A percentile compares a stretch with the other conserved stretches of the same genome.
phyloP scores from a whole-genome alignment of 2,329 filamentous ascomycete genomes.

The Botrytis byssoidea region DNA sequence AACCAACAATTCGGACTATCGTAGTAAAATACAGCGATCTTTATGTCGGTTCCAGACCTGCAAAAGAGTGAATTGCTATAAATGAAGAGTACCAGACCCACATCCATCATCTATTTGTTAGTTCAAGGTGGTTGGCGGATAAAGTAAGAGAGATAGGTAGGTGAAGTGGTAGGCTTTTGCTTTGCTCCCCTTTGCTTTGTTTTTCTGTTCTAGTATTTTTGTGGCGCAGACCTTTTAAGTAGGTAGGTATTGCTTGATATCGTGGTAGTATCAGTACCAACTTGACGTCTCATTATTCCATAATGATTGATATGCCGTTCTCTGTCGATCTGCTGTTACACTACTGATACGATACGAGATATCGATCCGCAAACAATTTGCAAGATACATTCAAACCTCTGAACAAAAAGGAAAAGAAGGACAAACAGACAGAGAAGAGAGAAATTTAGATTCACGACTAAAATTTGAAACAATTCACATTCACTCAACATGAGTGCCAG shows the following conservation, averaged over 20 bases:
- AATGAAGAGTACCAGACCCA: not conserved
- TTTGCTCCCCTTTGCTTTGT: not conserved
- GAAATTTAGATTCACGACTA: not conserved
- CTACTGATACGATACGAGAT: constrained; percentile 12
- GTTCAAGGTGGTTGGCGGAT: not conserved
- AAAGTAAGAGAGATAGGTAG: not conserved
- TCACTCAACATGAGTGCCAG: constrained; percentile 8
- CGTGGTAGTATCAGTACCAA: not conserved
- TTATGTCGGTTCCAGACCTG: not conserved
- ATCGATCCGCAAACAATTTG: not conserved
- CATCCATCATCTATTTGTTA: not conserved
- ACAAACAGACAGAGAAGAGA: not conserved
- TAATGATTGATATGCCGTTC: not conserved
- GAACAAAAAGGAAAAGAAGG: not conserved
- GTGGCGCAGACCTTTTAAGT: constrained; percentile 6
- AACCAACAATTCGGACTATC: not conserved
- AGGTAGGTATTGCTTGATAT: not conserved
- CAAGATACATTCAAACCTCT: not conserved
- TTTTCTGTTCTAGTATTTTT: not conserved
- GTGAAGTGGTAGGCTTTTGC: not conserved
- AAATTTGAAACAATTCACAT: not conserved
- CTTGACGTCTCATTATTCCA: constrained; percentile 4
- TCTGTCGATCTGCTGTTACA: constrained; percentile 4
- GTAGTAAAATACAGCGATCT: not conserved
- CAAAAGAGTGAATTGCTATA: not conserved